Base-by-base conservation (phyloP, 257 asterid species). In the Solanum tacnaense region DNA sequence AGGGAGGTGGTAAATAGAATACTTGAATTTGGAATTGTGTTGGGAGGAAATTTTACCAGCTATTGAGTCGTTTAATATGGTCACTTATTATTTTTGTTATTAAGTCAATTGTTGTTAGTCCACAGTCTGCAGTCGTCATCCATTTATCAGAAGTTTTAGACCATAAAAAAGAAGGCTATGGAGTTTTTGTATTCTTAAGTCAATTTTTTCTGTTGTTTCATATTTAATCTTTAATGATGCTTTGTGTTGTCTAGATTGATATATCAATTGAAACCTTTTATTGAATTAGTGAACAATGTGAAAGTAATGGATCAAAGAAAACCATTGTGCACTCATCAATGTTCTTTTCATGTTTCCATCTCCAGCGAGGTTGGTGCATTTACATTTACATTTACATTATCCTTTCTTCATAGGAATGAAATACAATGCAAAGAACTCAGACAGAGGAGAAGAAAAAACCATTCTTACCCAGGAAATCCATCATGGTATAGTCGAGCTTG, bases 401-500 rank as follows among this genome's bases (percentile, higher is more conserved):
- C 76, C 38, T 70, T 49, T 49, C 86, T 46, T 52, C 68, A 49
- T 46, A 52, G 44, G 34, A 82, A 82, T 82, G 70, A 82, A 46
- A 82, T 18, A 31, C 41, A 82, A 82, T 29, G 86, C 70, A 20
- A 82, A 46, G 41, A 49, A 82, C 86, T 82, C 44, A 10, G 11
- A 34, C 29, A 49, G 41, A 82, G 44, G 86, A 82, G 86, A 31
- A 82, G 41, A 52, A 82, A 27, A 44, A 5, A 16, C 11, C 78
- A 73, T 84, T 89, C 91, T 92, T 93, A 97, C 99, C 99, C 96
- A 21, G 98, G 92, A 41, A 88, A 87, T 65, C 96, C 96, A 86
- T 92, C 94, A 31, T 93, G 95, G 90, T 91, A 92, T 84, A 97
- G 90, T 46, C 94, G 98, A 68, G 95, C 98, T 91, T 93, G 99